Conservation (phyloP, 2,329 filamentous ascomycete genomes). For the Aspergillus sp. region DNA sequence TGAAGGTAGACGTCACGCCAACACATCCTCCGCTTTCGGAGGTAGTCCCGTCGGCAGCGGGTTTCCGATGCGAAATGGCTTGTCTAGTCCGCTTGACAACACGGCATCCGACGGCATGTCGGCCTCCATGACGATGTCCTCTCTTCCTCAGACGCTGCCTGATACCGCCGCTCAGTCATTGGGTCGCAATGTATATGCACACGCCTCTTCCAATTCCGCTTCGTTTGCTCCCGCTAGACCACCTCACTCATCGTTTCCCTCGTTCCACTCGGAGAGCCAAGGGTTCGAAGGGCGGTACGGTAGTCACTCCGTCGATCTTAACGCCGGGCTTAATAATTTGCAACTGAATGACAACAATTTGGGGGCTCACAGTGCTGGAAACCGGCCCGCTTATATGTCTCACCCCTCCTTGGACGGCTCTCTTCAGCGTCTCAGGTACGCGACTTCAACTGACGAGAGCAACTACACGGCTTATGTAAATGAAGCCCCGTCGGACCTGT, state of each 20-base stretch:
- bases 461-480: slow-evolving; percentile 28
- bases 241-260: slow-evolving; percentile 37
- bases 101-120: slow-evolving; percentile 31
- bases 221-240: slow-evolving; percentile 35
- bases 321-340: slow-evolving; percentile 32
- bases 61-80: slow-evolving; percentile 33
- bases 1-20: slow-evolving; percentile 34
- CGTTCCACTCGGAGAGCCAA: slow-evolving; percentile 41
- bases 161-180: slow-evolving; percentile 29
- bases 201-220: slow-evolving; percentile 36
- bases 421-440: slow-evolving; percentile 45
- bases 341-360: slow-evolving; percentile 36
- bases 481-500: slow-evolving; percentile 31
- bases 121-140: slow-evolving; percentile 27
- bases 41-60: slow-evolving; percentile 30
- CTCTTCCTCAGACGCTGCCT: slow-evolving; percentile 28
- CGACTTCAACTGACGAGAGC: slow-evolving; percentile 26
- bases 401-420: slow-evolving; percentile 48
- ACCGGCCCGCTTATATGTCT: slow-evolving; percentile 30
- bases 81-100: slow-evolving; percentile 28
- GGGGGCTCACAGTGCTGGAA: slow-evolving; percentile 29
- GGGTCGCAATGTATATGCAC: slow-evolving; percentile 28
- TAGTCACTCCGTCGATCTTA: slow-evolving; percentile 31
- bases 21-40: slow-evolving; percentile 28
- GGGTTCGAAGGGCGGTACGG: slow-evolving; percentile 32